Evolutionary conservation across 768 basidiomycete genomes (phyloP).

Genomic region (Favolaschia claudopus): DNA sequence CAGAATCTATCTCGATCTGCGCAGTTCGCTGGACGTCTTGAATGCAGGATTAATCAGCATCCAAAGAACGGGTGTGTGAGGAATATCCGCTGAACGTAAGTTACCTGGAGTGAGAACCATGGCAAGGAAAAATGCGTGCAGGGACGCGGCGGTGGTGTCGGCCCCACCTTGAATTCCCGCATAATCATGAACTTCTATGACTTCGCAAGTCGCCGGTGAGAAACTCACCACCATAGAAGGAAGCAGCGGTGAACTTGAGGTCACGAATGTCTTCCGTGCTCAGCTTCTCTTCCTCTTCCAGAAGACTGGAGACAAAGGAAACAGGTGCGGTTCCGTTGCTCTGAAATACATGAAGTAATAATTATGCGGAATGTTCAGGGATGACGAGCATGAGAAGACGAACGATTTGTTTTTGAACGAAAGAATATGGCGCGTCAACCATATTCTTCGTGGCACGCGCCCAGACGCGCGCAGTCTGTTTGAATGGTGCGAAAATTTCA

Average conservation of each 20-base stretch:
- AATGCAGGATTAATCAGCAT: neutral
- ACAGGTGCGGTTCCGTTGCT: constrained; percentile 48
- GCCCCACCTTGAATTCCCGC: constrained; percentile 50
- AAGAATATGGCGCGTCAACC: constrained; percentile 52
- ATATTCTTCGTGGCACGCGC: constrained; percentile 46
- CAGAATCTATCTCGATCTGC: constrained; percentile 58
- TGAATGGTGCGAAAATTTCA: constrained; percentile 62
- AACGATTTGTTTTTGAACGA: constrained; percentile 57
- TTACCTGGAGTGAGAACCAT: constrained; percentile 50
- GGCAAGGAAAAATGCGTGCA: constrained; percentile 57
- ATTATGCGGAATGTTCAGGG: neutral
- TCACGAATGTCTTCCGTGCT: constrained; percentile 44
- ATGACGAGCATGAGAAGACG: constrained; percentile 12
- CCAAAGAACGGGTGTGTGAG: neutral
- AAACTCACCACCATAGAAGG: constrained; percentile 53
- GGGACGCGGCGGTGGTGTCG: constrained; percentile 56
- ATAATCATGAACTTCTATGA: neutral
- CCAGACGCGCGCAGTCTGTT: constrained; percentile 52
- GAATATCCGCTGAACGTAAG: neutral
- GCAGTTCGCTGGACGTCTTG: constrained; percentile 58
- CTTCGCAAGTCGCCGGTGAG: neutral
- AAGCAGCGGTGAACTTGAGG: constrained; percentile 52
- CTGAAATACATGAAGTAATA: constrained; percentile 31
- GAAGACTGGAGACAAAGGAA: constrained; percentile 52
- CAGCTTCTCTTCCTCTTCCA: constrained; percentile 45